Percentiles rank a stretch among this genome's conserved stretches.
Conservation (phyloP, 2,329 filamentous ascomycete species). For the Dactylellina haptotyla region DNA sequence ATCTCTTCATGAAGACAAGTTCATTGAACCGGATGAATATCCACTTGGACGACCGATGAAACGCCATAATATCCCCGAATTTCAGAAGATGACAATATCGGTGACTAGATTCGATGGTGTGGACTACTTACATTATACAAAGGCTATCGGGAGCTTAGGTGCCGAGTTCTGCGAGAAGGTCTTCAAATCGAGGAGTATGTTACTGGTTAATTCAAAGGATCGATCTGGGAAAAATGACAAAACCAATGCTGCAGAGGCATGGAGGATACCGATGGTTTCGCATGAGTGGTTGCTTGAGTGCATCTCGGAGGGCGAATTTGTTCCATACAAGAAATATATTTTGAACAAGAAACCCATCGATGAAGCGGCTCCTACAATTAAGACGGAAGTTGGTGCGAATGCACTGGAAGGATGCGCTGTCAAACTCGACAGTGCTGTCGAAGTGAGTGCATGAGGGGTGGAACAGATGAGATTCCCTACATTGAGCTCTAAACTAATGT, state of each 20-base stretch:
- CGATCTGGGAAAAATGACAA: constrained; percentile 72
- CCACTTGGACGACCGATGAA: constrained; percentile 81
- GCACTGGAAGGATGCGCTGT: constrained; percentile 37
- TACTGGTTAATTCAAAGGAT: constrained; percentile 73
- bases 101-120: constrained; percentile 85
- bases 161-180: constrained; percentile 83
- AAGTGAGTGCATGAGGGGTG: constrained; percentile 40
- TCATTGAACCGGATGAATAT: constrained; percentile 75
- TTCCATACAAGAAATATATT: constrained; percentile 54
- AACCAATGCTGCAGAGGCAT: constrained; percentile 76
- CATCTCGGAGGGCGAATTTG: constrained; percentile 65
- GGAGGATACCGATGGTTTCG: constrained; percentile 81
- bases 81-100: constrained; percentile 76
- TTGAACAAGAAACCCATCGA: constrained; percentile 29
- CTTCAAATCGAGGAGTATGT: constrained; percentile 74
- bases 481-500: constrained; percentile 1
- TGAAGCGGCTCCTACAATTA: constrained; percentile 7
- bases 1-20: constrained; percentile 79
- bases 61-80: constrained; percentile 65
- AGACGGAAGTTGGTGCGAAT: constrained; percentile 20
- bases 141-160: constrained; percentile 75
- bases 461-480: neutral
- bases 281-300: constrained; percentile 87
- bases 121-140: constrained; percentile 84
- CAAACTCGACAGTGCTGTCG: constrained; percentile 40